Base-by-base conservation (phyloP, 1,284 basidiomycete species). In the Sanguinoderma infundibulare region DNA sequence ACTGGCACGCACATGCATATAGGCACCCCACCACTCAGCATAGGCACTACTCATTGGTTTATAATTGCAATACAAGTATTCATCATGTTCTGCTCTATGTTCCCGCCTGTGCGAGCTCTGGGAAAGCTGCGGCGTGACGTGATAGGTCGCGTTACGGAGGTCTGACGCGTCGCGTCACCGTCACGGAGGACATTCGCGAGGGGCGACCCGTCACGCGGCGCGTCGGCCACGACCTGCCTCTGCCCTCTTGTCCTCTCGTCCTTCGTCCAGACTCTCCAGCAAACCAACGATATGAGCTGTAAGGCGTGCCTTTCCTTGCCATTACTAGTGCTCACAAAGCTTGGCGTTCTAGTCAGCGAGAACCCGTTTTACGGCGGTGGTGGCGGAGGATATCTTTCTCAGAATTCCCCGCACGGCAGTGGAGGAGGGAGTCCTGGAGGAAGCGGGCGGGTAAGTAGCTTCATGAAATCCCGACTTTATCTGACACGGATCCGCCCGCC, bases 231-330 rank as follows among this genome's bases (percentile, higher is more conserved):
- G 8, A 34, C n/a, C 24, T 28, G 28, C 61, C 32, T 20, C 42
- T n/a, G 15, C 17, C 35, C 12, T 7, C 57, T 7, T 5, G 9
- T 24, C 26, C 17, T 49, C 6, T 30, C n/a, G 42, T 20, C 8
- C n/a, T 32, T 9, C n/a, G 6, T 55, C 6, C 9, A n/a, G n/a
- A n/a, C n/a, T 10, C 51, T 53, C 36, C 15, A 38, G 38, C 47
- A 2, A n/a, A n/a, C 17, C 24, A 62, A 53, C 26, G 81, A 82
- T 80, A 81, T 77, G 52, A 79, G 81, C 73, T 76, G 80, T 82
- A 57, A 57, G 80, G 55, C 40, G 3, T 15, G 8, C 3, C 22
- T 2, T n/a, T 5, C 8, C 12, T 30, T n/a, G 3, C 6, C 1
- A 34, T 36, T 17, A 0, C 9, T 24, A 3, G 8, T 14, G 24